Evolutionary conservation across 352 stramenopile species (phyloP), one percentile per base, ranked within the genome.

Genomic region (Nothophytophthora sp.): DNA sequence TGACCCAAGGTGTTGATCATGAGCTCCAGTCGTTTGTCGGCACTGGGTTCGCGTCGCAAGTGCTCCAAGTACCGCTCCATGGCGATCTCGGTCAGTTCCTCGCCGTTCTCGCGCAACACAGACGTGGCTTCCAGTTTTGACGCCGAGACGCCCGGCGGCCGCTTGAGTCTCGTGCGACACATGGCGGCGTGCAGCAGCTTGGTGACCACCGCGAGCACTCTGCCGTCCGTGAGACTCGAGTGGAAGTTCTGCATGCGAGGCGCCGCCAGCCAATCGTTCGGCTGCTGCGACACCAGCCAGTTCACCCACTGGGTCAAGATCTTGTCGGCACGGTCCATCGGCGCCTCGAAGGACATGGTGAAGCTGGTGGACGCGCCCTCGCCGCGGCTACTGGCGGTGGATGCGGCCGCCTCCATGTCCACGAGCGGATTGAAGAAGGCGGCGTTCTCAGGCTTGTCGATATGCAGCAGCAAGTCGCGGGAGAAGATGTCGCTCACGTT

Each of bases 241-340:
- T 83, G 64, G 34, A 89, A 89, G 33, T 92, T 89, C 44, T 68
- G 60, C 49, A 92, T 84, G 13, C 63, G 63, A 1, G 72, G 55
- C 3, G 62, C 59, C 4, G 46, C 25, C 20, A 92, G 28, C 79
- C 81, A 90, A 12, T 90, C 79, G 10, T 50, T 27, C 2, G 67
- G 56, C 37, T 81, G 67, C 47, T 56, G 55, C 12, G 72, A 67
- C 20, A 89, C 33, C 12, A 92, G 45, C 20, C 57, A 64, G 49
- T 92, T 92, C 34, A 76, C 79, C 81, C 81, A 92, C 52, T 92
- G 79, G 25, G 81, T 81, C 9, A 92, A 33, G 50, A 92, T 87
- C 25, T 66, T 72, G 42, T 92, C 81, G 0, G 81, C 79, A 13
- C 81, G 78, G 51, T 89, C 79, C 12, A 76, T 56, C 2, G 81